phyloP scores from a whole-genome alignment of 495 filamentous ascomycete species.

The Podospora pseudoanserina region DNA sequence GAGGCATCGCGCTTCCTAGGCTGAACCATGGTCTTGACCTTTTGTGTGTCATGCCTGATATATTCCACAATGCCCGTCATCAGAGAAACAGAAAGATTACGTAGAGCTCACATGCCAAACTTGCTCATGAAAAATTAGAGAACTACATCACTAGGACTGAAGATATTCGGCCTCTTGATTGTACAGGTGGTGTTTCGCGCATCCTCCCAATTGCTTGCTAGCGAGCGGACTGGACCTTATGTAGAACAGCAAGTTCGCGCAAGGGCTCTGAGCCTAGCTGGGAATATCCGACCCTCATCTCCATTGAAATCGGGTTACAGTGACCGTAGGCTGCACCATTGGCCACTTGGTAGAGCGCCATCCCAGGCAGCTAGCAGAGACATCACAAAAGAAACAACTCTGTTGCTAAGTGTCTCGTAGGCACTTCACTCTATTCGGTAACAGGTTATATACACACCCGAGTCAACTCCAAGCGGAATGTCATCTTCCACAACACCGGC shows the following conservation, averaged over 20 bases:
- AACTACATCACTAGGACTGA: no score
- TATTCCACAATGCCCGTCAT: no score
- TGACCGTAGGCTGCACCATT: neutral
- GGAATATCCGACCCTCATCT: neutral
- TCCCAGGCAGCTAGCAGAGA: neutral
- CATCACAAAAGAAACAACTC: constrained; percentile 10
- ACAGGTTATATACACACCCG: constrained; percentile 46
- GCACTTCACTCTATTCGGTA: constrained; percentile 32
- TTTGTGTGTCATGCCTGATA: no score
- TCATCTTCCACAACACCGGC: constrained; percentile 11
- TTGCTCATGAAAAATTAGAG: no score
- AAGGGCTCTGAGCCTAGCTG: neutral
- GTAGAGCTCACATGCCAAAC: no score
- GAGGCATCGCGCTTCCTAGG: no score
- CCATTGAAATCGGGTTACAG: neutral
- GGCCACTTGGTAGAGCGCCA: neutral
- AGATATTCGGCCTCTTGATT: no score
- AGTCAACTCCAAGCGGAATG: constrained; percentile 24
- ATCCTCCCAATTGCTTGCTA: no score
- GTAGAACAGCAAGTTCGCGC: neutral
- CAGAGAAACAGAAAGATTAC: no score
- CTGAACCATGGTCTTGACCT: no score
- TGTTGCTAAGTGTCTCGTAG: constrained; percentile 19
- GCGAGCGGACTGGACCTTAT: neutral
- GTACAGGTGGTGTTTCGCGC: no score